phyloP scores from a whole-genome alignment of 345 rosid species.

The Brassica rapa region DNA sequence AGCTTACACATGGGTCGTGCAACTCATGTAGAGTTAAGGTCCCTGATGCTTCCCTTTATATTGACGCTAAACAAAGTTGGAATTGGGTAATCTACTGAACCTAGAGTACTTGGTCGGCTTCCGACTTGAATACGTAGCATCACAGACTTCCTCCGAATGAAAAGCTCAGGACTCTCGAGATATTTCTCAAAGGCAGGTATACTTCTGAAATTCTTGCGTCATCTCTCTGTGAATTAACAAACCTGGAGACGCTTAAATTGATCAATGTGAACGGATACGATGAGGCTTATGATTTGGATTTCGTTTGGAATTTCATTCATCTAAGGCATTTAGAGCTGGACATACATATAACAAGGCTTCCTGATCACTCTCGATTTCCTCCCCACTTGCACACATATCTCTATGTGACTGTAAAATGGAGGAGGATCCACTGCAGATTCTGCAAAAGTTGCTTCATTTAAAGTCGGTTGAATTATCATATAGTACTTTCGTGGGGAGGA shows the following conservation, averaged over 20 bases:
- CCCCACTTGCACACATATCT: conserved; percentile 36
- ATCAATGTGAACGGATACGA: not conserved
- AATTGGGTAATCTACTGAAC: conserved; percentile 21
- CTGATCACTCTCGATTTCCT: conserved; percentile 16
- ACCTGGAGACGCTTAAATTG: not conserved
- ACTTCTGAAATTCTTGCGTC: too few relatives aligned
- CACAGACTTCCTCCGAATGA: conserved; percentile 11
- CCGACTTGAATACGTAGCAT: not conserved
- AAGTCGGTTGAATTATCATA: conserved; percentile 8
- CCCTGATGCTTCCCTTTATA: not conserved
- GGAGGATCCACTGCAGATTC: conserved; percentile 50
- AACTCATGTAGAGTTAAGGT: conserved; percentile 21
- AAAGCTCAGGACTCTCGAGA: conserved; percentile 13
- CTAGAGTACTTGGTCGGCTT: not conserved
- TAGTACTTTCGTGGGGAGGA: not conserved
- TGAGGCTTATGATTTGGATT: not conserved
- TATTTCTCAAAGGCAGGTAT: too few relatives aligned
- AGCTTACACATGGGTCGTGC: not conserved
- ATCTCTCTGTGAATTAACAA: too few relatives aligned
- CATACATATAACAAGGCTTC: conserved; percentile 35
- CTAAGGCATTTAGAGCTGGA: conserved; percentile 22
- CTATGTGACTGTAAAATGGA: conserved; percentile 20
- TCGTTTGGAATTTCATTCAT: not conserved
- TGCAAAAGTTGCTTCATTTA: conserved; percentile 44
- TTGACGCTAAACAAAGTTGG: conserved; percentile 10